A percentile compares a stretch with the other conserved stretches of the same genome.
Evolutionary conservation across 192 early-diverging fungal species (phyloP).

Genomic region (Coemansia aciculifera): DNA sequence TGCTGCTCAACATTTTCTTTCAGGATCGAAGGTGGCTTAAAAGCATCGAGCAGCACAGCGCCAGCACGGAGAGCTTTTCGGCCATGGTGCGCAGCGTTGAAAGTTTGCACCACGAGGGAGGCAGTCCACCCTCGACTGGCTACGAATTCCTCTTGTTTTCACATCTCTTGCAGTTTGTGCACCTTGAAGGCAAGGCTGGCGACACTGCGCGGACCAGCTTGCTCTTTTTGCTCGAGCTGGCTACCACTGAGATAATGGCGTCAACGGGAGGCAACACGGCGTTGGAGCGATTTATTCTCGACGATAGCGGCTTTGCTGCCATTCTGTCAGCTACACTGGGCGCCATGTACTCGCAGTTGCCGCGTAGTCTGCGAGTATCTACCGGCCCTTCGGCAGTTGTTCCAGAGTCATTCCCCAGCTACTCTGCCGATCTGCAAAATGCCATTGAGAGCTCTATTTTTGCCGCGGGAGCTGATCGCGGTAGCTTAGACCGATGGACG

Average conservation of each 20-base stretch:
- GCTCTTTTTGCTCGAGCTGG: slow-evolving; percentile 82
- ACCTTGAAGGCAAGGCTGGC: slow-evolving; percentile 79
- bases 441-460: slow-evolving; percentile 60
- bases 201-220: slow-evolving; percentile 87
- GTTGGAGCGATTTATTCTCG: slow-evolving; percentile 77
- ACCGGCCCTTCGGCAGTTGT: slow-evolving; percentile 37
- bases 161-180: slow-evolving; percentile 86
- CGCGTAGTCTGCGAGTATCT: slow-evolving; percentile 68
- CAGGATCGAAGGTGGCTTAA: slow-evolving; percentile 50
- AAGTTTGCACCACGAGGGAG: slow-evolving; percentile 29
- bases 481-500: slow-evolving; percentile 69
- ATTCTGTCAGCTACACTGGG: slow-evolving; percentile 83
- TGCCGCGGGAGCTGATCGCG: slow-evolving; percentile 68
- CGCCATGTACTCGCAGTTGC: slow-evolving; percentile 87
- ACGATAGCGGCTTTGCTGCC: slow-evolving; percentile 78
- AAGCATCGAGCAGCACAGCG: slow-evolving; percentile 41
- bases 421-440: slow-evolving; percentile 48
- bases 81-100: slow-evolving; percentile 58
- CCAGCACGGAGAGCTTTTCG: slow-evolving; percentile 33
- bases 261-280: slow-evolving; percentile 57
- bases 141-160: slow-evolving; percentile 88
- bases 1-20: slow-evolving; percentile 54
- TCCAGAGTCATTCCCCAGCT: slow-evolving; percentile 52
- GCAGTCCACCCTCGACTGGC: slow-evolving; percentile 15
- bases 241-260: slow-evolving; percentile 59